Conservation (phyloP, 441 rosid species). For the California macrophylla region DNA sequence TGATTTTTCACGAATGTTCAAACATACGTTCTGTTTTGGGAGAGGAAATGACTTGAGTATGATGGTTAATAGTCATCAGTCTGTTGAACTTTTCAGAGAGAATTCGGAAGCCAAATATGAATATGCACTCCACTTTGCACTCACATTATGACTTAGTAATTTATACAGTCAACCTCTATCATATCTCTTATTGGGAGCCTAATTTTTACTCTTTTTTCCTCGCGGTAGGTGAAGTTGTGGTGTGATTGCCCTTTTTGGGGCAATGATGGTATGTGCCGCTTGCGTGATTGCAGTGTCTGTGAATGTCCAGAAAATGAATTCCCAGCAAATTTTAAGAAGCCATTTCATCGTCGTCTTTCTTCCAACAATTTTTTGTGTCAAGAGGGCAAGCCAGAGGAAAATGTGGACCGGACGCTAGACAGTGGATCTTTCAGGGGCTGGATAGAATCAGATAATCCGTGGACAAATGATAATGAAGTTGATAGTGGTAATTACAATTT, state of each 20-base stretch:
- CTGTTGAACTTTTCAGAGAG: background rate
- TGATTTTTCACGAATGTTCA: background rate
- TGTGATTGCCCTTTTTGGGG: constrained; percentile 97
- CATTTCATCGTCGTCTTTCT: constrained; percentile 41
- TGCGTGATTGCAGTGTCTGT: constrained; percentile 87
- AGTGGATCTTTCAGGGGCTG: constrained; percentile 63
- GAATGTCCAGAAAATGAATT: constrained; percentile 90
- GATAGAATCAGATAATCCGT: constrained; percentile 79
- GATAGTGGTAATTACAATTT: constrained; percentile 45
- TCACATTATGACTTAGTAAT: background rate
- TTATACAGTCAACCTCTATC: background rate
- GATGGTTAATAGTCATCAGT: background rate
- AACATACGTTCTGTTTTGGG: no score
- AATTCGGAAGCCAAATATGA: no score
- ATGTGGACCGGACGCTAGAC: constrained; percentile 77
- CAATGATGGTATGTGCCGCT: constrained; percentile 90
- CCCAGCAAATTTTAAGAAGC: constrained; percentile 59
- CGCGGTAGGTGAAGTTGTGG: constrained; percentile 70
- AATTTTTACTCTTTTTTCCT: background rate
- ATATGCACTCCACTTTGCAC: background rate
- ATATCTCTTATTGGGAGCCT: background rate
- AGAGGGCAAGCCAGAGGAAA: constrained; percentile 84
- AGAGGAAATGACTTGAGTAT: background rate
- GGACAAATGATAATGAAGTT: constrained; percentile 89
- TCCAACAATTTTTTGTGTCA: constrained; percentile 59